Evolutionary conservation across 2,329 filamentous ascomycete species (phyloP).

Genomic region (Coleophoma eucalyptorum): DNA sequence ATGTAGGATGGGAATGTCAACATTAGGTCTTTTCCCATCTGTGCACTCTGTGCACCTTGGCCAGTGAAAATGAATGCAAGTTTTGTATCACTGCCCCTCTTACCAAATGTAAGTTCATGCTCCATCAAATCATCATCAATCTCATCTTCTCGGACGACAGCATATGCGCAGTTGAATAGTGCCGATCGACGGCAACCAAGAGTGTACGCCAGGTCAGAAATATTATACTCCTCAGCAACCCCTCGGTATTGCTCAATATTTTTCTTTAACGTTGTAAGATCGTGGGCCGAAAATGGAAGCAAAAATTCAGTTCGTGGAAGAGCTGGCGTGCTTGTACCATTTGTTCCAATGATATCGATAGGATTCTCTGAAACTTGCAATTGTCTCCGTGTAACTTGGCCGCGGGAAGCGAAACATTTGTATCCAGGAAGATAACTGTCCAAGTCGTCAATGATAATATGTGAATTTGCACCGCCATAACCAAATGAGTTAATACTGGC

Average conservation of each 20-base stretch:
- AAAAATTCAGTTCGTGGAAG: background rate
- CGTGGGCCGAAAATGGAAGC: background rate
- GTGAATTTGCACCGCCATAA: slow-evolving; percentile 4
- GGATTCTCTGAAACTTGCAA: too few species aligned
- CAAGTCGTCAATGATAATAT: background rate
- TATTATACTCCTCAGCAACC: background rate
- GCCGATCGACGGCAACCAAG: background rate
- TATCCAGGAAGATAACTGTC: background rate
- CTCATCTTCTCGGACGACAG: background rate
- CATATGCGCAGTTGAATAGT: background rate
- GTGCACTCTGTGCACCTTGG: slow-evolving; percentile 9
- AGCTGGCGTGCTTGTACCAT: background rate
- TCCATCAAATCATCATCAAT: background rate
- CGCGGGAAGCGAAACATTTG: background rate
- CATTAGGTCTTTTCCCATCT: slow-evolving; percentile 5
- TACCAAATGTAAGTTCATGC: background rate
- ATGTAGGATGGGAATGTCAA: background rate
- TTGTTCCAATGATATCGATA: too few species aligned
- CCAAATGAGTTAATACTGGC: slow-evolving; percentile 3
- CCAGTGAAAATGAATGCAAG: slow-evolving; percentile 7
- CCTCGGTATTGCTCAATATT: background rate
- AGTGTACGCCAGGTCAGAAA: background rate
- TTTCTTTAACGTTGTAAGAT: background rate
- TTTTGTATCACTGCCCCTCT: background rate
- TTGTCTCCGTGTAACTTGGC: too few species aligned